Percentiles rank a stretch among this genome's conserved stretches.
phyloP scores from a whole-genome alignment of 1,284 basidiomycete species.

The Cystobasidium sp. region DNA sequence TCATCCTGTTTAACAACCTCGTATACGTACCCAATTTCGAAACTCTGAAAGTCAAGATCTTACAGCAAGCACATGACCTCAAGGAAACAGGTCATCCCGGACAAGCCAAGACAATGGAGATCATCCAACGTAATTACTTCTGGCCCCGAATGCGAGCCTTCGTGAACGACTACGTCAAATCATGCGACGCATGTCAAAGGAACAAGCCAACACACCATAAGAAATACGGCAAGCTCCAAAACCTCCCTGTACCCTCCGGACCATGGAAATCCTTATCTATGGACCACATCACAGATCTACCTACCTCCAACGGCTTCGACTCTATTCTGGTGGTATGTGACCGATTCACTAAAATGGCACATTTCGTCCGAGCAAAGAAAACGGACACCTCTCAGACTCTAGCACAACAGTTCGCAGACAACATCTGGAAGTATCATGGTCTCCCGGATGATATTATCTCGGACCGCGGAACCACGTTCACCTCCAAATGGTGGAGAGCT shows the following conservation, averaged over 20 bases:
- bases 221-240: slow-evolving; percentile 56
- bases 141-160: slow-evolving; percentile 57
- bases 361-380: slow-evolving; percentile 57
- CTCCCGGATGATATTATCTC: slow-evolving; percentile 49
- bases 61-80: slow-evolving; percentile 52
- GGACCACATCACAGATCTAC: slow-evolving; percentile 62
- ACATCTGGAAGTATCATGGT: slow-evolving; percentile 46
- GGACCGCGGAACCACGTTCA: slow-evolving; percentile 55
- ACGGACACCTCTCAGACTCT: slow-evolving; percentile 27
- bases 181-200: slow-evolving; percentile 59
- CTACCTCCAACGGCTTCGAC: slow-evolving; percentile 56
- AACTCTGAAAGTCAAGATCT: slow-evolving; percentile 44
- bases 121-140: slow-evolving; percentile 52
- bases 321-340: no score
- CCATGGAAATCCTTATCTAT: slow-evolving; percentile 61
- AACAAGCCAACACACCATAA: slow-evolving; percentile 55
- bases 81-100: slow-evolving; percentile 60
- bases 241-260: slow-evolving; percentile 52
- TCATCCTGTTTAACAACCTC: not conserved
- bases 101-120: slow-evolving; percentile 55
- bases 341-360: slow-evolving; percentile 59
- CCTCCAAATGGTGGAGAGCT: slow-evolving; percentile 43
- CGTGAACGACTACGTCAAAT: slow-evolving; percentile 50
- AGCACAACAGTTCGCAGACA: slow-evolving; percentile 44
- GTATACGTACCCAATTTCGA: slow-evolving; percentile 57